Evolutionary conservation across 768 basidiomycete species (phyloP), one percentile per base, ranked within the genome.

Genomic region (Lanmaoa rubissima): DNA sequence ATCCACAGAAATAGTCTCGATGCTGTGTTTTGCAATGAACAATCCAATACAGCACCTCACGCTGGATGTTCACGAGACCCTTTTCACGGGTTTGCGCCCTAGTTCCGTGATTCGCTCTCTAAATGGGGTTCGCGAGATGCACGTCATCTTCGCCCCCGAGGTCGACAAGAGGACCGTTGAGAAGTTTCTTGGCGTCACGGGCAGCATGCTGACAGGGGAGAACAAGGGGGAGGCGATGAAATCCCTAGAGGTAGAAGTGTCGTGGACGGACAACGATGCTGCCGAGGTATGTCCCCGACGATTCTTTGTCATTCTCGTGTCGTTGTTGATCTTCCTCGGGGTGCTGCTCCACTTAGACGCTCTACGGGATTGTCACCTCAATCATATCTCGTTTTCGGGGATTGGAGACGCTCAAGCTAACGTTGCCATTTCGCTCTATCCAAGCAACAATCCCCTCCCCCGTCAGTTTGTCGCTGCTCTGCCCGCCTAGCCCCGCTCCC

Each of bases 141-240:
- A 65, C 31, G 49, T 71, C 36, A 38, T 71, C 40, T 71, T 71
- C 41, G 62, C 56, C 3, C 58, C 70, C n/a, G 71, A 68, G 24
- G 70, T 71, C n/a, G 70, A 71, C 48, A 71, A 67, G 61, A 53
- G 70, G 47, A 71, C 71, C 0, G 69, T 67, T 11, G 70, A 73
- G 40, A 71, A 71, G 34, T 71, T 71, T 38, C 66, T 71, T 24
- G 67, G 61, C 0, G 55, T 63, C 0, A 65, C 67, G 17, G 70
- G 70, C 16, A 58, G 53, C 35, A 62, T 64, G 47, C 28, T 71
- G 13, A 54, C 65, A 1, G 63, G 61, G 5, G 54, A 48, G 14
- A 42, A 55, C 35, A 63, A 57, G 31, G 17, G 34, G 0, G 57
- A 35, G 11, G 61, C 53, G 11, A 59, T 71, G 41, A 58, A 57